Base-by-base conservation (phyloP, 2,329 filamentous ascomycete species). In the Cordyceps tenuipes region DNA sequence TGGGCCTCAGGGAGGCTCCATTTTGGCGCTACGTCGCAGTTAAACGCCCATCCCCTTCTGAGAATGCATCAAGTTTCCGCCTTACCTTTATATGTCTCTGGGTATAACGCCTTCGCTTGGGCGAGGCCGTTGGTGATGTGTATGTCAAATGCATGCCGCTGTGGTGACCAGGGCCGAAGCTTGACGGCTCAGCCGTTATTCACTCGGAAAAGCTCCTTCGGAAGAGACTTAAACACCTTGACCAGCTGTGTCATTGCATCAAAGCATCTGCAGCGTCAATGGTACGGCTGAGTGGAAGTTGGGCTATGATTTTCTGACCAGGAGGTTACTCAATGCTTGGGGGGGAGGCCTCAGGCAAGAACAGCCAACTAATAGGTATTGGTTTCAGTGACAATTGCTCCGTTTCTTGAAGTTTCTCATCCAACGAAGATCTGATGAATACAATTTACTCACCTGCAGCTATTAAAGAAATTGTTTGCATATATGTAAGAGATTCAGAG, bases 1-100 rank as follows among this genome's bases (percentile, higher is more conserved):
- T 62, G 0, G 64, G 63, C 17, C 63, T 58, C 63, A 67, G 61
- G 2, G 64, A 66, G 17, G 63, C 65, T 10, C 66, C 66, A 47
- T 67, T 67, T 67, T 5, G 66, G 66, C 3, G 65, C 66, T 66
- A 10, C 12, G 12, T 21, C 15, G 10, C 31, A 17, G 43, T 49
- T 21, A 43, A 31, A 5, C 5, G 17, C 29, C 7, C 29, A 29
- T 29, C 7, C 29, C 29, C 29, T 13, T 7, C 36, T 12, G 36
- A 13, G 12, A 5, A 41, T 41, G 36, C 36, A 17, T 41, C 13
- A 29, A 29, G 29, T 29, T 29, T 5, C 26, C 12, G 13, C 5
- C 26, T 59, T 49, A 64, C 62, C 57, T 62, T 21, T 15, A 56
- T 64, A 63, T 2, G 34, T 55, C 1, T n/a, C 21, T 36, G 56